Conservation (phyloP, 2,329 filamentous ascomycete genomes). For the Hirsutella rhossiliensis region DNA sequence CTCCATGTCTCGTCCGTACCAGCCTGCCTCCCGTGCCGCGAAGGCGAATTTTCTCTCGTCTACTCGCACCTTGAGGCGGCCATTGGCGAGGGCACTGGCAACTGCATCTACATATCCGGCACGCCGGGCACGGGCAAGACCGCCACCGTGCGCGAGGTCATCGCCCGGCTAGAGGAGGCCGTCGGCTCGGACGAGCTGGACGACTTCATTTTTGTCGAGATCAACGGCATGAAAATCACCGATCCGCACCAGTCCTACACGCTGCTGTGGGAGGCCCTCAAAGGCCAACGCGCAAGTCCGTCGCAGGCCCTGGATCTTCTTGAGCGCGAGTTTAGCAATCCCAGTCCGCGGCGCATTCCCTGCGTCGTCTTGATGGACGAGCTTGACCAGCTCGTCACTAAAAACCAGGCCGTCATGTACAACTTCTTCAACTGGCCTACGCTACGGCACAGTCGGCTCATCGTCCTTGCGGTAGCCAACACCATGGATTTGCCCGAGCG, state of each 20-base stretch:
- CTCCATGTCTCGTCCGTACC: constrained; percentile 93
- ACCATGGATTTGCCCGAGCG: constrained; percentile 97
- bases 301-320: constrained; percentile 83
- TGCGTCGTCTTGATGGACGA: constrained; percentile 99
- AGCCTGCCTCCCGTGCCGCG: constrained; percentile 76
- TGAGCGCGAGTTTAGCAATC: constrained; percentile 84
- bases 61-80: constrained; percentile 90
- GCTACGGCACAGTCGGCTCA: constrained; percentile 78
- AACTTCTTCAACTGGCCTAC: constrained; percentile 99
- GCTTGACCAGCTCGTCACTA: constrained; percentile 91
- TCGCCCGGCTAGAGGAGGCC: constrained; percentile 76
- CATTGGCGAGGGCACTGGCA: constrained; percentile 84
- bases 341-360: constrained; percentile 79
- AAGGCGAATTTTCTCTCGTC: constrained; percentile 81
- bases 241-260: constrained; percentile 96
- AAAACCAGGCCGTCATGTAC: constrained; percentile 99
- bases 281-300: constrained; percentile 84
- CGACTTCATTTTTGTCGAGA: constrained; percentile 98
- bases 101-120: constrained; percentile 98
- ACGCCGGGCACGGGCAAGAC: constrained; percentile 97
- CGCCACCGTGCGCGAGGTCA: constrained; percentile 90
- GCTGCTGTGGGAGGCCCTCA: constrained; percentile 88
- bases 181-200: constrained; percentile 86
- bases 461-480: constrained; percentile 94
- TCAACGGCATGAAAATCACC: constrained; percentile 99